Evolutionary conservation across 179 eudicot species (phyloP), one percentile per base, ranked within the genome.

Genomic region (Beta corolliflora): DNA sequence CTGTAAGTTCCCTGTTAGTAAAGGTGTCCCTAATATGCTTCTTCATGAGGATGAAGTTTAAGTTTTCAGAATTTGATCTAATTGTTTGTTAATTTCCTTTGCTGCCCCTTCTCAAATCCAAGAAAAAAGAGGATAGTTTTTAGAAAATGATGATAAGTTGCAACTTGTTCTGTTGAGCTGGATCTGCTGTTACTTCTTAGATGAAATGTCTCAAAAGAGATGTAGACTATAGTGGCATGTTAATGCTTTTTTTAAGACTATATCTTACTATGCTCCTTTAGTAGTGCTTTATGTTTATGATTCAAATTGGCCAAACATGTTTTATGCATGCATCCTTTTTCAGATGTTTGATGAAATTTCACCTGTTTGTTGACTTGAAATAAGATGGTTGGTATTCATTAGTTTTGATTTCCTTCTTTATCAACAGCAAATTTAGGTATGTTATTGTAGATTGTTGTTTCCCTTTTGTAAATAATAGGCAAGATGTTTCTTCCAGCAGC

Each of bases 21-120:
- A 92, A 85, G 97, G 98, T 25, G 1, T 93, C 59, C 98, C 97
- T 16, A 93, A 92, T 73, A 92, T 93, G 98, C 87, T 93, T 53
- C 94, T 93, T 74, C 94, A 90, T 46, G 98, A 92, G 81, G 94
- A 93, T 77, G 98, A 93, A 87, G 94, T 91, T 58, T 93, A 83
- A 91, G 66, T 41, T 25, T 63, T 29, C 13, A 11, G 54, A 19
- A 4, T 41, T 71, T 69, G 50, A 9, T 16, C 64, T 36, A 56
- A 0, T 31, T 53, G 31, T 77, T 23, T 68, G 67, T 41, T 75
- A 31, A 25, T 5, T 46, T 48, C 19, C 36, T 54, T 58, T 19
- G 2, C 45, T 31, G 13, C 55, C 36, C 6, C 14, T 9, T 67
- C 21, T 36, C 41, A 13, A 31, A 31, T 10, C 41, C 68, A 31